Evolutionary conservation across 2,329 filamentous ascomycete species (phyloP), one percentile per base, ranked within the genome.

Genomic region (Aphanocladium album): DNA sequence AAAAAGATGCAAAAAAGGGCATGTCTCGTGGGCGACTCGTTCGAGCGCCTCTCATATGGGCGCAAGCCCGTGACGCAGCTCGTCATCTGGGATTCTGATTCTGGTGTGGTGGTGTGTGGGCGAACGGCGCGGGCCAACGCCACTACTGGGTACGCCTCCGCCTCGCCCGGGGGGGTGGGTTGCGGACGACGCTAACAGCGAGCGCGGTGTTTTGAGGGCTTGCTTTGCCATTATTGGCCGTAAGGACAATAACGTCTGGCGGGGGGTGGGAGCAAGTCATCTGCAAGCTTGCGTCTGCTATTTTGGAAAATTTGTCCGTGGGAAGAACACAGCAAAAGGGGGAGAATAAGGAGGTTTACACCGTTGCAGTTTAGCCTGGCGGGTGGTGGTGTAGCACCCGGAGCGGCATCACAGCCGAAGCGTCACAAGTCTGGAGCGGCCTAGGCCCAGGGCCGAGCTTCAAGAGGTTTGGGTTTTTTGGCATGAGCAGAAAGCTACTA

Each of bases 371-470:
- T n/a, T 45, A 45, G 41, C 19, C 5, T 45, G 2, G 19, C 30
- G 41, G 17, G 41, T 3, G 17, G n/a, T 19, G 35, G 35, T 39
- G 49, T 41, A 54, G 41, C 57, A 60, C 17, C 47, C 37, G 25
- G 27, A n/a, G 47, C 50, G 49, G 57, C 57, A 47, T 47, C 23
- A 27, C 35, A 43, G 49, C 57, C 57, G 57, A 54, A 12, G n/a
- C n/a, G n/a, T 19, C 25, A 3, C 39, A 45, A 19, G 21, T 60
- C 39, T 54, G 25, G 57, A 60, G 57, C 57, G 50, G 57, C 57
- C 57, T 47, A 21, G 57, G 50, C 57, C 57, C 27, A 14, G 37
- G 47, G 25, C 27, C 39, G 2, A 17, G 53, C 53, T 46, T 30
- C 4, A 4, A 21, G 41, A 45, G n/a, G 35, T 17, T 39, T 6